Conservation (phyloP, 768 basidiomycete genomes). For the Psilocybe tampanensis region DNA sequence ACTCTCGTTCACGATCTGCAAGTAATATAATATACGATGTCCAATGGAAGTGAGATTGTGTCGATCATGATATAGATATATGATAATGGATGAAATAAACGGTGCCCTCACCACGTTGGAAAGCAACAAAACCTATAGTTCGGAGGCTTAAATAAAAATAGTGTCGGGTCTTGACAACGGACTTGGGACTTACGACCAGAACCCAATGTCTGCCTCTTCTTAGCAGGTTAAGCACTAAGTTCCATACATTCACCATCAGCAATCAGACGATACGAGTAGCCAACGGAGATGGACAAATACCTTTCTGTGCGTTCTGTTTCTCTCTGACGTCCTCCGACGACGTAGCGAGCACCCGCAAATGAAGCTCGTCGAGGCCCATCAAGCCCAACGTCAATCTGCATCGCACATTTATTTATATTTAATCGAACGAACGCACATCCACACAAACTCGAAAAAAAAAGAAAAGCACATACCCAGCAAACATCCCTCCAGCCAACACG, state of each 20-base stretch:
- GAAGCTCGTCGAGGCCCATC: constrained; percentile 93
- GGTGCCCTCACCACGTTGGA: constrained; percentile 82
- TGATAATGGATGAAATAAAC: background rate
- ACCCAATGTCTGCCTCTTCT: constrained; percentile 87
- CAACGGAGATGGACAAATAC: constrained; percentile 29
- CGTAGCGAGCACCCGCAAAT: constrained; percentile 80
- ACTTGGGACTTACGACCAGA: constrained; percentile 69
- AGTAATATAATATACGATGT: too few species aligned
- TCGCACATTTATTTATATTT: too few species aligned
- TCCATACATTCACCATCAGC: background rate
- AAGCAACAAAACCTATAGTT: constrained; percentile 74
- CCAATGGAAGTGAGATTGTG: too few species aligned
- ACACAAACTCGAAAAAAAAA: too few species aligned
- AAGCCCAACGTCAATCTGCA: constrained; percentile 83
- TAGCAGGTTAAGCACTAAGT: constrained; percentile 56
- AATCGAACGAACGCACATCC: too few species aligned
- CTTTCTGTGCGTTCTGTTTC: constrained; percentile 69
- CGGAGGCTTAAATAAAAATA: background rate
- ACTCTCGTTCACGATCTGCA: constrained; percentile 78
- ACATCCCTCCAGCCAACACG: constrained; percentile 86
- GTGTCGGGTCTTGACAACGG: background rate
- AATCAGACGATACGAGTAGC: background rate
- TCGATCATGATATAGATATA: background rate
- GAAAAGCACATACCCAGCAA: constrained; percentile 81
- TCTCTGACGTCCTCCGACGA: constrained; percentile 76